phyloP scores from a whole-genome alignment of 352 stramenopile genomes.

The Phytopythium aichiense region DNA sequence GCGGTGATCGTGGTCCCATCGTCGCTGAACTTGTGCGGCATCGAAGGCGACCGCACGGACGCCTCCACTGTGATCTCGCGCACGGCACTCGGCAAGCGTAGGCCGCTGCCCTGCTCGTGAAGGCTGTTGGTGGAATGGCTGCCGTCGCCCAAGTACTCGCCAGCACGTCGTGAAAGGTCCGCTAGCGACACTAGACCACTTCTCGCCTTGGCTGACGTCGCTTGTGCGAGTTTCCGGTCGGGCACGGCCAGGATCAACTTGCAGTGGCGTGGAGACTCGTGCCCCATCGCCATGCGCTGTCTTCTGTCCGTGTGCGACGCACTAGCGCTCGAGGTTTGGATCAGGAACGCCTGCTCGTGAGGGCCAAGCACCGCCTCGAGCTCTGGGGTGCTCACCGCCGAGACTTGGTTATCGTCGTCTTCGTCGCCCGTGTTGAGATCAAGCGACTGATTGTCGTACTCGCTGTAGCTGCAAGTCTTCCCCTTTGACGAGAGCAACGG shows the following conservation, averaged over 20 bases:
- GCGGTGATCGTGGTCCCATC: not conserved
- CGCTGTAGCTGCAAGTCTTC: not conserved
- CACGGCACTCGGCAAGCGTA: constrained; percentile 28
- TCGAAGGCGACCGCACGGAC: constrained; percentile 9
- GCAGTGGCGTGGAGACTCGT: constrained; percentile 4
- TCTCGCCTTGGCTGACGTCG: constrained; percentile 13
- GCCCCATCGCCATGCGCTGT: not conserved
- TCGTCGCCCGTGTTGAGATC: not conserved
- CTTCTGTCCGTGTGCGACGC: not conserved
- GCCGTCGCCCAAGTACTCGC: constrained; percentile 1
- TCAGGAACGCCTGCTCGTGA: constrained; percentile 17
- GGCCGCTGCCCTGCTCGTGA: not conserved
- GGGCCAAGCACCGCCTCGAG: constrained; percentile 12
- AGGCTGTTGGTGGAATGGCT: not conserved
- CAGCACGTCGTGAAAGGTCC: not conserved
- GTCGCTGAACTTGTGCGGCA: not conserved
- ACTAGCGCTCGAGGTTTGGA: constrained; percentile 8
- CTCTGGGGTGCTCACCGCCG: constrained; percentile 9
- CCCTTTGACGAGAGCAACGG: not conserved
- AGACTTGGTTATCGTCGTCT: constrained; percentile 1
- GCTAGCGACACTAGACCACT: not conserved
- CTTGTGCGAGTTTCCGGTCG: constrained; percentile 12
- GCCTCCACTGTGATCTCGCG: constrained; percentile 35
- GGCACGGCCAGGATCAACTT: constrained; percentile 37
- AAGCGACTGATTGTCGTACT: not conserved